phyloP scores from a whole-genome alignment of 1,139 yeast species.

The Pichia sp. region DNA sequence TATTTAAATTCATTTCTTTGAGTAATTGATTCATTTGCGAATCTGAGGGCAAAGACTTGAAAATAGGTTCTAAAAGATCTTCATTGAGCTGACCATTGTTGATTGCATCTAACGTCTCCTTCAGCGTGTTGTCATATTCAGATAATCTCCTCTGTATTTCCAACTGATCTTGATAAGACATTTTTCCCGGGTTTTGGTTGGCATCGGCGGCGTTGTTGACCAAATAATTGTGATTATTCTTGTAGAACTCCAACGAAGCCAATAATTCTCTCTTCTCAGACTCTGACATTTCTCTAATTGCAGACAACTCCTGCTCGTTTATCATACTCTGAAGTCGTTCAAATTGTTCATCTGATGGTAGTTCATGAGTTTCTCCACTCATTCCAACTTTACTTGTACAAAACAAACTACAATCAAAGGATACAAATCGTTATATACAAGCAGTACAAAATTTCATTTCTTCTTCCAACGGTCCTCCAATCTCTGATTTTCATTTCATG shows the following conservation, averaged over 20 bases:
- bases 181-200: not conserved
- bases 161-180: slow-evolving; percentile 3
- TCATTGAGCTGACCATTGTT: slow-evolving; percentile 23
- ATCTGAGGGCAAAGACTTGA: slow-evolving; percentile 5
- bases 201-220: too few species aligned
- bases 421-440: too few species aligned
- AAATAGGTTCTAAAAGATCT: slow-evolving; percentile 1
- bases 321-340: not conserved
- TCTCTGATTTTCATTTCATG: not conserved
- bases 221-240: too few species aligned
- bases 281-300: not conserved
- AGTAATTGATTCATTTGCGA: slow-evolving; percentile 5
- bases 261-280: not conserved
- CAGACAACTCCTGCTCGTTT: not conserved
- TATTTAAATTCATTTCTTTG: slow-evolving; percentile 3
- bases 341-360: not conserved
- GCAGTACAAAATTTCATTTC: too few species aligned
- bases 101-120: slow-evolving; percentile 23
- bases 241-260: not conserved
- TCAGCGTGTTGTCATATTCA: slow-evolving; percentile 22
- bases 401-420: too few species aligned
- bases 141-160: slow-evolving; percentile 14
- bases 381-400: too few species aligned
- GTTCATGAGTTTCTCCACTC: too few species aligned
- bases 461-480: too few species aligned